phyloP scores from a whole-genome alignment of 257 asterid genomes.

The Orobanche coerulescens region DNA sequence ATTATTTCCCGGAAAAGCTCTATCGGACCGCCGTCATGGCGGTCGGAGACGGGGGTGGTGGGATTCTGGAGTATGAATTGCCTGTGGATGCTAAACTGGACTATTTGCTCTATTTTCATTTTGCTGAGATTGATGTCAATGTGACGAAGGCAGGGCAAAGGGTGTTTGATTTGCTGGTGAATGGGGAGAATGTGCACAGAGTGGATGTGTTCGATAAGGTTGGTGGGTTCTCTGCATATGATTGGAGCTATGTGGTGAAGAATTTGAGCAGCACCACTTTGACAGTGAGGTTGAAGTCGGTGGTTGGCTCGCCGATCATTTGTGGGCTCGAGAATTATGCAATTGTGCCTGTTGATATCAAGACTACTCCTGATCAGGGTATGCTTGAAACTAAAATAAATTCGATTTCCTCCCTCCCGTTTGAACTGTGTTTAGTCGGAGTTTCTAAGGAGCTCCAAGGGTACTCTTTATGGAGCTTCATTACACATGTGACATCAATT shows the following conservation, averaged over 20 bases:
- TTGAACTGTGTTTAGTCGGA: neutral
- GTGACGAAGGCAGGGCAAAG: slow-evolving; percentile 69
- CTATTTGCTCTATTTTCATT: slow-evolving; percentile 81
- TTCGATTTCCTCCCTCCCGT: neutral
- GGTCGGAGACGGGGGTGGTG: slow-evolving; percentile 43
- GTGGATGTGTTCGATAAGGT: slow-evolving; percentile 69
- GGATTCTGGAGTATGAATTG: slow-evolving; percentile 56
- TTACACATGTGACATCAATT: no score
- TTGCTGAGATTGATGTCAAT: slow-evolving; percentile 79
- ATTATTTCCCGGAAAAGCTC: slow-evolving; percentile 71
- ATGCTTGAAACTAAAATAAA: neutral
- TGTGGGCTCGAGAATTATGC: slow-evolving; percentile 98
- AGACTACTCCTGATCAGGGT: slow-evolving; percentile 81
- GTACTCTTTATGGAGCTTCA: no score
- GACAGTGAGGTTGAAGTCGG: slow-evolving; percentile 64
- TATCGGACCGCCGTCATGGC: slow-evolving; percentile 60
- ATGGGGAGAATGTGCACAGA: slow-evolving; percentile 60
- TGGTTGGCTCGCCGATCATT: slow-evolving; percentile 64
- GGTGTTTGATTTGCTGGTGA: slow-evolving; percentile 77
- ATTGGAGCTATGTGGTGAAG: slow-evolving; percentile 72
- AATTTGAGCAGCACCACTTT: slow-evolving; percentile 58
- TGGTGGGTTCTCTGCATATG: slow-evolving; percentile 82
- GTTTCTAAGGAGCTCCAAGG: no score
- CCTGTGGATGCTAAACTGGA: slow-evolving; percentile 83
- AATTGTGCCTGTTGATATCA: slow-evolving; percentile 72